These are phyloP conservation scores for Ettlia oleoabundans DNA, from an alignment of 139 green algal species.

Conservation along the genomic window DNA sequence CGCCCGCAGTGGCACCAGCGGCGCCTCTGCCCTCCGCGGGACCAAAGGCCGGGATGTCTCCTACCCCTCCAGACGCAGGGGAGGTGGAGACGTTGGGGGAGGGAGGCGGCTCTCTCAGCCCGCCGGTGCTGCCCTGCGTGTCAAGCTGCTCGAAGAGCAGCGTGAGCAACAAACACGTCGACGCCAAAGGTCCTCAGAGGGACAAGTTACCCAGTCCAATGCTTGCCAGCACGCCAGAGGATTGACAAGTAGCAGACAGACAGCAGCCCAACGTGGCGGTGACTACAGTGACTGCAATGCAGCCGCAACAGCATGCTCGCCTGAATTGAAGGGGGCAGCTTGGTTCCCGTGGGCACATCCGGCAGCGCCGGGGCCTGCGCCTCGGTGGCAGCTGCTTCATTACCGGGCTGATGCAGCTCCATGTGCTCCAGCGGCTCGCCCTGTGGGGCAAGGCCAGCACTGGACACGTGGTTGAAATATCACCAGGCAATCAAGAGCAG, in stretches of 20 bases:
- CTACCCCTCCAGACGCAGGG: too few species aligned
- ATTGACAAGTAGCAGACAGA: too few species aligned
- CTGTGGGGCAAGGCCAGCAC: not conserved
- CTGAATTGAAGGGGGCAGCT: not conserved
- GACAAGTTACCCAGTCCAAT: too few species aligned
- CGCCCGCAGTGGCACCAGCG: not conserved
- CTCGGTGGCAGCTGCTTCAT: not conserved
- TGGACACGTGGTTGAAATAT: too few species aligned
- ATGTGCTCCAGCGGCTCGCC: not conserved
- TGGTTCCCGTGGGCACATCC: not conserved
- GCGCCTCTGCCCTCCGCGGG: not conserved
- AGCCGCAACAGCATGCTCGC: not conserved
- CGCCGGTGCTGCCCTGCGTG: not conserved
- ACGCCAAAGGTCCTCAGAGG: not conserved
- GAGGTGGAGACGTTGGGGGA: conserved; percentile 10
- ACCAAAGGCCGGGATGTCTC: not conserved
- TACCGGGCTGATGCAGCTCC: not conserved
- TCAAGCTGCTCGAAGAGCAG: not conserved
- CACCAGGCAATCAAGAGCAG: too few species aligned
- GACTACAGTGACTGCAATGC: too few species aligned
- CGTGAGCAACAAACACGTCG: not conserved
- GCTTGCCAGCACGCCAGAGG: too few species aligned
- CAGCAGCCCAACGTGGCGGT: too few species aligned
- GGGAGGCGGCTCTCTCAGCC: conserved; percentile 18
- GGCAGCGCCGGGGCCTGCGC: not conserved